These are phyloP conservation scores for Tulasnella sp. DNA, from an alignment of 768 basidiomycete species.

Conservation along the genomic window DNA sequence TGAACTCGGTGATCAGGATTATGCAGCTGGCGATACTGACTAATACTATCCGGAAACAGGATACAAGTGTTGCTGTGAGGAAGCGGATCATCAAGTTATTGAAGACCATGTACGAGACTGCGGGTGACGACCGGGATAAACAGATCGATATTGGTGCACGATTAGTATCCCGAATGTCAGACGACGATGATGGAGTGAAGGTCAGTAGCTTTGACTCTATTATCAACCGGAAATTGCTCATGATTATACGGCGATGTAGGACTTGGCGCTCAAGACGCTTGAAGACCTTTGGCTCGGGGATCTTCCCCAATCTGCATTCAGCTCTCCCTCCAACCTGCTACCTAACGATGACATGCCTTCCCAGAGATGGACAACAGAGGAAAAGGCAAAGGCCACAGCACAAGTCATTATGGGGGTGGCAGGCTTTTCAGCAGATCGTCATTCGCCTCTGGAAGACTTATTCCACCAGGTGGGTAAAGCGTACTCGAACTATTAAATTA, in stretches of 20 bases:
- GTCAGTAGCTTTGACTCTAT: constrained; percentile 20
- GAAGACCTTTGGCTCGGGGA: constrained; percentile 84
- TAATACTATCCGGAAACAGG: constrained; percentile 35
- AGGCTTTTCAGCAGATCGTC: constrained; percentile 68
- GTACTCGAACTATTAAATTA: background rate
- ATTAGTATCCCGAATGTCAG: constrained; percentile 72
- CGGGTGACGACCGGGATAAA: constrained; percentile 45
- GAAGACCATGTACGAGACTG: constrained; percentile 56
- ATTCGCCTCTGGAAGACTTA: constrained; percentile 74
- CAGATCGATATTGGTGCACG: constrained; percentile 71
- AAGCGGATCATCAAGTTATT: constrained; percentile 95
- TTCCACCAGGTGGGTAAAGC: constrained; percentile 44
- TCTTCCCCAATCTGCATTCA: constrained; percentile 12
- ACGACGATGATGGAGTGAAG: constrained; percentile 91
- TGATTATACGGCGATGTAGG: constrained; percentile 27
- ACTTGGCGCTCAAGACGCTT: constrained; percentile 77
- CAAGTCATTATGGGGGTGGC: constrained; percentile 78
- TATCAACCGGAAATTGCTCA: background rate
- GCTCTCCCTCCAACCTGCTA: background rate
- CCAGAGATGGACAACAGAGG: constrained; percentile 29
- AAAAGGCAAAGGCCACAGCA: constrained; percentile 36
- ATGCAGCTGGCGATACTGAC: background rate
- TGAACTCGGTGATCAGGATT: background rate
- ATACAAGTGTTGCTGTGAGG: constrained; percentile 85
- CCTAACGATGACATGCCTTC: background rate